A percentile compares a stretch with the other conserved stretches of the same genome.
phyloP scores from a whole-genome alignment of 1,139 yeast genomes.

The Suhomyces kunorum region DNA sequence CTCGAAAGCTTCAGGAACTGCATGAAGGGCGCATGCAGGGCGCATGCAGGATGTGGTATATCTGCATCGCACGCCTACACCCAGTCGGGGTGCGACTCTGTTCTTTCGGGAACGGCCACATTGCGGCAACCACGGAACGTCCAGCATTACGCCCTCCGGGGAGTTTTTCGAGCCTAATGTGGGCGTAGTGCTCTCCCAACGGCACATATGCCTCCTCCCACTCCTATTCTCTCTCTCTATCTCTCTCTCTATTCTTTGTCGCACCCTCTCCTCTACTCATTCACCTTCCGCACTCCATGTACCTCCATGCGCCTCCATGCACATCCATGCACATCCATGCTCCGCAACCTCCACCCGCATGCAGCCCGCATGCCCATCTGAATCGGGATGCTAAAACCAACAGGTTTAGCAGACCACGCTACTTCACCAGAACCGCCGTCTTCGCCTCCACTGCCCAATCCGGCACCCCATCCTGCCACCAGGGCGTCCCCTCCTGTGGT shows the following conservation, averaged over 20 bases:
- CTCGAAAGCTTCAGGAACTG: slow-evolving; percentile 1
- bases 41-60: background rate
- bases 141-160: background rate
- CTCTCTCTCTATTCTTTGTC: too few species aligned
- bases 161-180: too few species aligned
- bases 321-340: background rate
- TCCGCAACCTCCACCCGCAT: background rate
- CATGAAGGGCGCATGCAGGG: background rate
- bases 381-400: too few species aligned
- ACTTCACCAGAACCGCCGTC: background rate
- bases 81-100: background rate
- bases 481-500: background rate
- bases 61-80: background rate
- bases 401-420: too few species aligned
- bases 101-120: background rate
- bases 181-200: too few species aligned
- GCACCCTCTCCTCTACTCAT: too few species aligned
- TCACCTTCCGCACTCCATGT: background rate
- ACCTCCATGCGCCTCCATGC: background rate
- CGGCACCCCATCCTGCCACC: background rate
- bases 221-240: too few species aligned
- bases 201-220: background rate
- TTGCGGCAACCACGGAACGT: slow-evolving; percentile 1
- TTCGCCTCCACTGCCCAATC: too few species aligned
- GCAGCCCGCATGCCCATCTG: slow-evolving; percentile 6